Evolutionary conservation across 495 filamentous ascomycete genomes (phyloP).

Genomic region (Rhypophila decipiens): DNA sequence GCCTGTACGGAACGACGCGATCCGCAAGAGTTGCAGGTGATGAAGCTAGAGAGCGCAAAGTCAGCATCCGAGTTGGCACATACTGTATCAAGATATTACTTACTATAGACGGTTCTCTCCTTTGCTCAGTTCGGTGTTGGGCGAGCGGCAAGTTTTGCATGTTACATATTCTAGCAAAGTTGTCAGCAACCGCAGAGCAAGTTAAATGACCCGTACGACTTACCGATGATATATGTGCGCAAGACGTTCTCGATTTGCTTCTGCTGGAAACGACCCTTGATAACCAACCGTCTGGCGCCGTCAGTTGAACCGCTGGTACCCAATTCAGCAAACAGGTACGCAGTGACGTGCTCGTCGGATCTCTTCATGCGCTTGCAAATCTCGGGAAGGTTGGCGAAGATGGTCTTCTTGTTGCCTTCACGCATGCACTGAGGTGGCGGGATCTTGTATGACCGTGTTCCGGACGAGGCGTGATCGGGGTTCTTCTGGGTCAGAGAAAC

Average conservation of each 20-base stretch:
- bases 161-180: slow-evolving; percentile 77
- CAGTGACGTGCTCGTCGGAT: slow-evolving; percentile 91
- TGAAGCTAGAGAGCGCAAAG: slow-evolving; percentile 26
- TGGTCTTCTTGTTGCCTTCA: slow-evolving; percentile 99
- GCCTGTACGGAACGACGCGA: slow-evolving; percentile 86
- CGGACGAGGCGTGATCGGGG: slow-evolving; percentile 83
- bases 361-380: slow-evolving; percentile 80
- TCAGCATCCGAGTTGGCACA: slow-evolving; percentile 5
- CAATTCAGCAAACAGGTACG: slow-evolving; percentile 96
- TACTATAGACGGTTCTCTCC: slow-evolving; percentile 84
- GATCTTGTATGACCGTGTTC: slow-evolving; percentile 94
- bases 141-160: slow-evolving; percentile 92
- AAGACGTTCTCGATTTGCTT: slow-evolving; percentile 96
- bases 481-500: slow-evolving; percentile 85
- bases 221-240: slow-evolving; percentile 77
- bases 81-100: slow-evolving; percentile 46
- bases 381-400: slow-evolving; percentile 84
- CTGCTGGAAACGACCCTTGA: slow-evolving; percentile 98
- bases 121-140: slow-evolving; percentile 95
- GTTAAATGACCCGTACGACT: slow-evolving; percentile 21
- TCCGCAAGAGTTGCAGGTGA: slow-evolving; percentile 65
- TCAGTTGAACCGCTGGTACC: slow-evolving; percentile 93
- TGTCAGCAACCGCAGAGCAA: neutral
- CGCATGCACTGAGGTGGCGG: slow-evolving; percentile 97
- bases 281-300: slow-evolving; percentile 86